Base-by-base conservation (phyloP, 116 monocot species). In the Posidonia oceanica region DNA sequence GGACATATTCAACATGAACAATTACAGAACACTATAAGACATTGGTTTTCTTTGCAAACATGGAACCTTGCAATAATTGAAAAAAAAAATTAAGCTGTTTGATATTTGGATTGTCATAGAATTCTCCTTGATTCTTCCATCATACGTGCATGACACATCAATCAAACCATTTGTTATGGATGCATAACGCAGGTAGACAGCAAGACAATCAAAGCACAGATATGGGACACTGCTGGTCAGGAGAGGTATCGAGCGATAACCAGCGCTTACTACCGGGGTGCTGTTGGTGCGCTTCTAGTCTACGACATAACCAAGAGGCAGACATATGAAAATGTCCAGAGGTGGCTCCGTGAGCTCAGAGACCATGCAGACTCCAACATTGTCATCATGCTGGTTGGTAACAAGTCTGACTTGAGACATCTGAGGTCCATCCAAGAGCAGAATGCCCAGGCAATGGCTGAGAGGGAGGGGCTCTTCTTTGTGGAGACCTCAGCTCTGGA, bases 261-360 rank as follows among this genome's bases (percentile, higher is more conserved):
- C 8, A 76, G 76, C 39, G 77, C 77, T 52, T 77, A 77, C 48
- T 77, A 77, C 55, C 65, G 77, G 54, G 77, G 77, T 38, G 77
- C 77, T 0, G 71, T 77, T 0, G 77, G 77, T 37, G 77, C 77
- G 20, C 71, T 75, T 12, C 68, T 75, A 60, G 75, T 75, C 57
- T 75, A 75, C 64, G 75, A 75, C 68, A 67, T 75, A 42, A 62
- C 76, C 3, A 51, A 69, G 57, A 86, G 72, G 71, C 90, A 86
- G 65, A 86, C 86, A 4, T 90, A 86, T 22, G 90, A 90, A 54
- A 90, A 86, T 40, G 74, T 86, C 15, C 83, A 75, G 69, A 76
- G 90, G 60, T 90, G 90, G 90, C 90, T 90, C n/a, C 86, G 86
- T 3, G 90, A 90, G 48, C 83, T 90, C n/a, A 69, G 90, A 14